These are phyloP conservation scores for Nannochloropsis oceanica DNA, from an alignment of 108 stramenopile species.

Conservation along the genomic window DNA sequence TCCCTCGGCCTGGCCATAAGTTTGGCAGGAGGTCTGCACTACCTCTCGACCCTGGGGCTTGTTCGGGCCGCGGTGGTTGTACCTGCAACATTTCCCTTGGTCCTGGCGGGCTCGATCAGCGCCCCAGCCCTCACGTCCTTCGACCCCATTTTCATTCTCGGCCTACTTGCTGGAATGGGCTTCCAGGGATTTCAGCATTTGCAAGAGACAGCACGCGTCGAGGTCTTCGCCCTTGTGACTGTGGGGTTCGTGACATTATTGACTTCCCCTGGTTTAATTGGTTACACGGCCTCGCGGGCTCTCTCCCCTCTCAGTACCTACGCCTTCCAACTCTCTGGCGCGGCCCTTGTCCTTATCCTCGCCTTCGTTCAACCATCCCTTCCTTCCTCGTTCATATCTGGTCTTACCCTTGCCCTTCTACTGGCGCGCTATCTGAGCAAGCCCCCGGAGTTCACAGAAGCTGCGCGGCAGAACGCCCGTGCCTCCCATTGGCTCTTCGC, in stretches of 20 bases:
- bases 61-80: neutral
- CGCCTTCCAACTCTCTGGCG: neutral
- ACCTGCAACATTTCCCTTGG: neutral
- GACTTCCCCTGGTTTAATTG: neutral
- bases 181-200: neutral
- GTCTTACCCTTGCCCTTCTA: neutral
- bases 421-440: neutral
- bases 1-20: neutral
- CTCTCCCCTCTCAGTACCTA: neutral
- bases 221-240: neutral
- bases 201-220: neutral
- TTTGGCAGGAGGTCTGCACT: neutral
- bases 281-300: neutral
- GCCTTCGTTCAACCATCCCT: neutral
- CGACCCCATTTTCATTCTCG: neutral
- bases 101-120: neutral
- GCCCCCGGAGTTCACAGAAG: neutral
- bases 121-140: neutral
- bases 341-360: neutral
- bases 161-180: neutral
- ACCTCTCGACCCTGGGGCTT: neutral
- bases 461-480: neutral
- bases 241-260: neutral
- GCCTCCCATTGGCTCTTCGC: neutral
- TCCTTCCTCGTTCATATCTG: neutral